Evolutionary conservation across 305 asterid species (phyloP), one percentile per base, ranked within the genome.

Genomic region (Fraxinus angustifolia): DNA sequence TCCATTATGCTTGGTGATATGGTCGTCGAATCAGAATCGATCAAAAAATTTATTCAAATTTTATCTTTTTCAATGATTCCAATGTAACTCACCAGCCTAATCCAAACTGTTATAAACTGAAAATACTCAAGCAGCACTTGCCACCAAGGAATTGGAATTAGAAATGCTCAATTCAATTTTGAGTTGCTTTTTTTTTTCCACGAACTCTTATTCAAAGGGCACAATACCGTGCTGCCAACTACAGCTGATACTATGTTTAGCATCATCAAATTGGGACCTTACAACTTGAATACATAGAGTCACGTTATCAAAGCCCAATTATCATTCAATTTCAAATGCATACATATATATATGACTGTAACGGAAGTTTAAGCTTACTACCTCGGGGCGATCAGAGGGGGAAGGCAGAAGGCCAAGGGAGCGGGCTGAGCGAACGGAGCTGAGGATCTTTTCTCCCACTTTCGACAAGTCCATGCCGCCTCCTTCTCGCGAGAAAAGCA

Each of bases 391-490:
- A 90, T 90, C 93, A 38, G 93, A 84, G 70, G 89, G 72, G 42
- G 91, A 56, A 81, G 98, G 97, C 62, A 93, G 89, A 68, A 96
- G 97, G 71, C 98, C 98, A 75, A 96, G 94, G 70, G 98, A 93
- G 86, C 98, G 94, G 3, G 99, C 99, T 6, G 98, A 94, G 84
- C 99, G 99, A 82, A 94, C 98, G 74, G 99, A 96, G 90, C 98
- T 96, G 86, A 96, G 84, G 82, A 96, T 86, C 94, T 94, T 96
- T 91, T 94, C 98, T 74, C 98, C 99, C 83, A 96, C 98, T 86
- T 93, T 93, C 73, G 98, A 93, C 84, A 96, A 87, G 92, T 96
- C 99, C 99, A 96, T 96, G 81, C 87, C 91, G 82, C 93, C 95
- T 85, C 91, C 92, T 84, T 91, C 94, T 48, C 86, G 92, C 73